Conservation (phyloP, 495 filamentous ascomycete species). For the Cudoniella acicularis region DNA sequence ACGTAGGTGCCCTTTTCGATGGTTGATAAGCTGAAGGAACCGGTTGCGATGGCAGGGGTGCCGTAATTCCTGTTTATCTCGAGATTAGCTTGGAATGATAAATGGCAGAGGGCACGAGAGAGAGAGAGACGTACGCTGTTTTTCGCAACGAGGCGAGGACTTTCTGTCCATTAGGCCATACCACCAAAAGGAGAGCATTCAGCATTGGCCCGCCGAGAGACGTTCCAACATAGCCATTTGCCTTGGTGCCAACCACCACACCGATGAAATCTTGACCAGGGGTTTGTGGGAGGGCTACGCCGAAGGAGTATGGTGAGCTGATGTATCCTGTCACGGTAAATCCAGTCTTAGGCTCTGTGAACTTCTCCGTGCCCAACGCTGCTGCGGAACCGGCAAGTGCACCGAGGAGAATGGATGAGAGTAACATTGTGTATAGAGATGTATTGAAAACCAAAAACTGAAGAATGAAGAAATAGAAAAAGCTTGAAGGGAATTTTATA, state of each 20-base stretch:
- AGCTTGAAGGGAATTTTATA: not conserved
- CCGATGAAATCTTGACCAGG: conserved; percentile 41
- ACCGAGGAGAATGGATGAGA: not conserved
- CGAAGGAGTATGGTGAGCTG: conserved; percentile 40
- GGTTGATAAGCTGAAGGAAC: conserved; percentile 25
- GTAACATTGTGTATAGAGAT: not conserved
- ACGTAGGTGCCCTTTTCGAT: conserved; percentile 33
- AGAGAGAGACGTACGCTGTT: conserved; percentile 29
- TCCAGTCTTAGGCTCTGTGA: conserved; percentile 30
- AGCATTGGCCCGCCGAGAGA: conserved; percentile 51
- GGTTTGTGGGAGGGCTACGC: conserved; percentile 46
- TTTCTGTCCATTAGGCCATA: conserved; percentile 41
- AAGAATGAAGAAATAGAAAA: not conserved
- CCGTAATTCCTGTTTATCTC: conserved; percentile 46
- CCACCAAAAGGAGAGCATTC: conserved; percentile 49
- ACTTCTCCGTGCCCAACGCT: conserved; percentile 9
- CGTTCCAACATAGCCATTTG: conserved; percentile 50
- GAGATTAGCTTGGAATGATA: conserved; percentile 2
- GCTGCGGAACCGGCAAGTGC: not conserved
- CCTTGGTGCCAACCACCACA: conserved; percentile 18
- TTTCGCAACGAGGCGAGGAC: conserved; percentile 52
- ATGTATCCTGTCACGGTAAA: conserved; percentile 32
- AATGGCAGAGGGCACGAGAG: not conserved
- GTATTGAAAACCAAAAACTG: not conserved
- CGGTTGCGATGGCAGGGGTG: conserved; percentile 41